phyloP scores from a whole-genome alignment of 164 flowering plant species.

The Nelumbo lutea region DNA sequence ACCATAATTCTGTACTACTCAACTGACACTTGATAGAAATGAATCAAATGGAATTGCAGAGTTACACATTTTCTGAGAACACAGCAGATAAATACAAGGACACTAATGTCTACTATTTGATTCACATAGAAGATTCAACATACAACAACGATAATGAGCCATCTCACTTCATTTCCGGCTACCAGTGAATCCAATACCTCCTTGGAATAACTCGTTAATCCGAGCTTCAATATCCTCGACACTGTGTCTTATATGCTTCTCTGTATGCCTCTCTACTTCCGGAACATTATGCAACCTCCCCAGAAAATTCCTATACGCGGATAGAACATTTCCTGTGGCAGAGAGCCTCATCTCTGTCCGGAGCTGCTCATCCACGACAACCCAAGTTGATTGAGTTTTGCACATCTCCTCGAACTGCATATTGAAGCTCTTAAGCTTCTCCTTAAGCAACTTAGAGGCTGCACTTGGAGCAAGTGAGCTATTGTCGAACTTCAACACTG shows the following conservation, averaged over 20 bases:
- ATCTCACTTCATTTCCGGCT: conserved; percentile 32
- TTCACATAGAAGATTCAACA: background rate
- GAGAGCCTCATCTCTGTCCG: conserved; percentile 57
- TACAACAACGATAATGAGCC: background rate
- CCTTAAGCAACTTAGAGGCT: conserved; percentile 36
- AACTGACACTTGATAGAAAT: no score
- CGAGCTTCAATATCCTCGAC: conserved; percentile 61
- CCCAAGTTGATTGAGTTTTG: conserved; percentile 59
- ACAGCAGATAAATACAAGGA: no score
- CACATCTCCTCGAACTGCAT: conserved; percentile 58
- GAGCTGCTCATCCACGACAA: conserved; percentile 65
- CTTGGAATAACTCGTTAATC: conserved; percentile 54
- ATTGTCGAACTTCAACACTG: conserved; percentile 46
- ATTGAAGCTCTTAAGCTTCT: conserved; percentile 64
- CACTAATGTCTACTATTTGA: no score
- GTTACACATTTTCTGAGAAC: no score
- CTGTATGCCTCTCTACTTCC: conserved; percentile 48
- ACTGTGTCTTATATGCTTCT: conserved; percentile 46
- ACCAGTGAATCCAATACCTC: conserved; percentile 28
- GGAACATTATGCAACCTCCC: conserved; percentile 45
- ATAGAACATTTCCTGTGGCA: conserved; percentile 36
- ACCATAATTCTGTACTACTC: no score
- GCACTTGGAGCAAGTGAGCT: conserved; percentile 21
- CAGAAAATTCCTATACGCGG: conserved; percentile 60
- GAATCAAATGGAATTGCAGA: no score